Evolutionary conservation across 1,284 basidiomycete genomes (phyloP), one percentile per base, ranked within the genome.

Genomic region (Phlebopus sp.): DNA sequence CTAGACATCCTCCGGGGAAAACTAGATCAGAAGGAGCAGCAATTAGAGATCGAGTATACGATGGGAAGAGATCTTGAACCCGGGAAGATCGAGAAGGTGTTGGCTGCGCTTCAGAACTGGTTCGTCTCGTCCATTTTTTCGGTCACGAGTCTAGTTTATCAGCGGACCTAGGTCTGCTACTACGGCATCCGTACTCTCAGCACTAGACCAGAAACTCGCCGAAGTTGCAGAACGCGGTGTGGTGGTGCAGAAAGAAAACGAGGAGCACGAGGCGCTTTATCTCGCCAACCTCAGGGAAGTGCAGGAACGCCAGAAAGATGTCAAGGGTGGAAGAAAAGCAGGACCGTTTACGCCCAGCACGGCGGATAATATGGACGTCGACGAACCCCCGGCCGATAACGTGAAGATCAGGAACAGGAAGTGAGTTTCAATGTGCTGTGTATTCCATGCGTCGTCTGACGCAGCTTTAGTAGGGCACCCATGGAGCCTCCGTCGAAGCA

Each of bases 41-140:
- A 91, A 53, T 77, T 97, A 50, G 88, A 96, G 63, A 83, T 98
- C 25, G 90, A 96, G 64, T 92, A 90, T 60, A 91, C 89, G 0
- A 84, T 93, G 71, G 95, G 95, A 1, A 73, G 96, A 39, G 95
- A 98, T 68, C 71, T 97, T 14, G 77, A 82, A 48, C 80, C 82
- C 0, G 81, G 80, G 1, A 81, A 82, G 55, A 62, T 92, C 13
- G 78, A 81, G 42, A 66, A 68, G 9, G 62, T 93, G 1, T 70
- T 90, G 34, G 66, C 68, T 2, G 79, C 84, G 0, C 71, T 94
- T 35, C 72, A 81, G 55, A 78, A 81, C 50, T 94, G 92, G 91
- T 90, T 42, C 55, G 83, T 69, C 14, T 25, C 23, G n/a, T 56
- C 35, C 34, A 11, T 36, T 18, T 35, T 29, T 29, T 8, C 21